phyloP scores from a whole-genome alignment of 179 eudicot genomes.

The Drosera spatulata region DNA sequence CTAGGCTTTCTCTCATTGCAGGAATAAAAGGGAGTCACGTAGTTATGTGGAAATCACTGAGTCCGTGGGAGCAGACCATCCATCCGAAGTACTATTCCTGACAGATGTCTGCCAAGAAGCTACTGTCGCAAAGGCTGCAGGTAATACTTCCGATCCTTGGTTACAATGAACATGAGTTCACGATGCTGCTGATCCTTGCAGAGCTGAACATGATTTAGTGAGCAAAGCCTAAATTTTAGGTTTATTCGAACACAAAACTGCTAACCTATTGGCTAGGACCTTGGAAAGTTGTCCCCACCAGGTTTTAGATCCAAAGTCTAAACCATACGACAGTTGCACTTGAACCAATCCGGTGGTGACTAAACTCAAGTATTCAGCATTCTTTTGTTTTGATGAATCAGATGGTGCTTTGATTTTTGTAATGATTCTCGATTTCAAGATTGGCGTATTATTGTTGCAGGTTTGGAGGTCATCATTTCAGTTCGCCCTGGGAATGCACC shows the following conservation, averaged over 20 bases:
- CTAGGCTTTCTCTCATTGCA: conserved; percentile 11
- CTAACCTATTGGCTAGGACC: no score
- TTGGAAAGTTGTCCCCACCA: no score
- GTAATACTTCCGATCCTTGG: conserved; percentile 18
- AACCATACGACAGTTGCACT: no score
- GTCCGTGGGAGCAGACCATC: conserved; percentile 73
- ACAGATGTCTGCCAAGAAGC: conserved; percentile 94
- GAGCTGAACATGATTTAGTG: background rate
- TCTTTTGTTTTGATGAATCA: background rate
- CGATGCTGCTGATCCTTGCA: no score
- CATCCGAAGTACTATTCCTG: conserved; percentile 65
- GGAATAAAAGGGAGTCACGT: conserved; percentile 74
- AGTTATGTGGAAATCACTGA: conserved; percentile 68
- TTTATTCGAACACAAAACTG: background rate
- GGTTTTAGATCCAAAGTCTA: no score
- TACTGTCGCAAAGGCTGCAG: conserved; percentile 86
- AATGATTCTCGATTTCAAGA: background rate
- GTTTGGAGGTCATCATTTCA: conserved; percentile 73
- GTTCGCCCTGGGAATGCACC: conserved; percentile 84
- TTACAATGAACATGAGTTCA: no score
- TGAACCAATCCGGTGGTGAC: no score
- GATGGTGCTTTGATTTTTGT: background rate
- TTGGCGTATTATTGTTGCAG: conserved; percentile 30
- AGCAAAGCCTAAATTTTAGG: background rate
- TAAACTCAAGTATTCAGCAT: background rate